Evolutionary conservation across 2,329 filamentous ascomycete species (phyloP).

Genomic region (Penicillium sp.): DNA sequence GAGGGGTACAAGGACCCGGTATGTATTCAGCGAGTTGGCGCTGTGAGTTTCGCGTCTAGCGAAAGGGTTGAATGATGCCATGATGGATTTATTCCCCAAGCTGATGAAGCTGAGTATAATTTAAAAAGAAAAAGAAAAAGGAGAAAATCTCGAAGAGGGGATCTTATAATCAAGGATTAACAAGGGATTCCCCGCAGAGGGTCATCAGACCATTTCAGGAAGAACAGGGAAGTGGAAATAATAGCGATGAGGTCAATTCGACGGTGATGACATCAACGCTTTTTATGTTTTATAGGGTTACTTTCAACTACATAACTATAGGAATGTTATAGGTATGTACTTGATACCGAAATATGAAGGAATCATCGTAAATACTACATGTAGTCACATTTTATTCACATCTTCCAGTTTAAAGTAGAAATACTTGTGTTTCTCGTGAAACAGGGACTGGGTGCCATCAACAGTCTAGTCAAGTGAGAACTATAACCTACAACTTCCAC

Average conservation of each 20-base stretch:
- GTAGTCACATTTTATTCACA: no score
- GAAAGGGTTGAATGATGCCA: slow-evolving; percentile 64
- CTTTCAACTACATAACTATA: background rate
- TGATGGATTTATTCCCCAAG: slow-evolving; percentile 1
- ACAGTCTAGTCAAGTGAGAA: background rate
- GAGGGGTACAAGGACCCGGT: slow-evolving; percentile 71
- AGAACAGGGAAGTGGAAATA: background rate
- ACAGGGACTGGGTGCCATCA: background rate
- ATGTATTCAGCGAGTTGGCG: slow-evolving; percentile 60
- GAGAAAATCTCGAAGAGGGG: background rate
- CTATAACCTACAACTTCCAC: background rate
- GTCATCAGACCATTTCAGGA: slow-evolving; percentile 1
- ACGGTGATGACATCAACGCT: slow-evolving; percentile 3
- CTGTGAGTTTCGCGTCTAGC: slow-evolving; percentile 65
- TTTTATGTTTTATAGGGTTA: background rate
- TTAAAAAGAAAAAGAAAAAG: no score
- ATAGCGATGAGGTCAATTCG: background rate
- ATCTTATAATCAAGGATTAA: background rate
- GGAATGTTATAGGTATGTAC: no score
- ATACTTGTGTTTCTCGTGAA: background rate
- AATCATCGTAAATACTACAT: no score
- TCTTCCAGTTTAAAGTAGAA: background rate
- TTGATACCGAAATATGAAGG: background rate
- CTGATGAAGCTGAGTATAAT: background rate
- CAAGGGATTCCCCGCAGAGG: background rate